These are phyloP conservation scores for Blastobotrys proliferans DNA, from an alignment of 1,139 yeast species.

Conservation along the genomic window DNA sequence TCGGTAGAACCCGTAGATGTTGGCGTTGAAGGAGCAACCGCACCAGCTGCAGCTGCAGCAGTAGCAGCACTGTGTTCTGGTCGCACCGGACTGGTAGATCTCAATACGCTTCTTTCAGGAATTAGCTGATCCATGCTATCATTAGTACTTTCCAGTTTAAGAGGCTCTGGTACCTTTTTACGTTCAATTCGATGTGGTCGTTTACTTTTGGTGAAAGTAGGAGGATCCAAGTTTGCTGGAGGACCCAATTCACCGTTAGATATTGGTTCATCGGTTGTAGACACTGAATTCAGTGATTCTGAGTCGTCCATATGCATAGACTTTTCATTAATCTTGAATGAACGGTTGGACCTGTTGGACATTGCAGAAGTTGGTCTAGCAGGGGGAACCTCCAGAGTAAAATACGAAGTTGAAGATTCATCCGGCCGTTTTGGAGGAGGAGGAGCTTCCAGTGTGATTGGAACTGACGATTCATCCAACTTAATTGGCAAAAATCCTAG, in stretches of 20 bases:
- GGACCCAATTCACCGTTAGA: constrained; percentile 1
- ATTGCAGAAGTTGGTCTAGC: constrained; percentile 5
- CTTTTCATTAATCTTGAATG: constrained; percentile 7
- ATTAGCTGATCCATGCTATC: constrained; percentile 14
- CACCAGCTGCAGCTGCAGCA: neutral
- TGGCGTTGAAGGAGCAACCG: constrained; percentile 5
- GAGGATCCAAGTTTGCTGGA: neutral
- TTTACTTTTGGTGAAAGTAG: too few relatives aligned
- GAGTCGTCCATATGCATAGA: too few relatives aligned
- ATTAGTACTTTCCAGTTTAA: constrained; percentile 5
- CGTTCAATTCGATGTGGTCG: too few relatives aligned
- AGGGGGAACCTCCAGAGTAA: constrained; percentile 1
- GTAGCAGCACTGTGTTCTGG: neutral
- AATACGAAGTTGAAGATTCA: constrained; percentile 8
- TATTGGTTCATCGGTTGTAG: too few relatives aligned
- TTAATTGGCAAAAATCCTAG: constrained; percentile 20
- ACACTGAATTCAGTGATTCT: too few relatives aligned
- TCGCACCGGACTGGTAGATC: constrained; percentile 16
- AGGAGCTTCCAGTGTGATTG: constrained; percentile 5
- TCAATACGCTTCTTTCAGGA: constrained; percentile 22
- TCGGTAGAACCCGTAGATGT: constrained; percentile 7
- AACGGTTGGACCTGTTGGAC: constrained; percentile 6
- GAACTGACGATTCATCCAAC: constrained; percentile 15
- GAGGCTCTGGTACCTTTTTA: constrained; percentile 8
- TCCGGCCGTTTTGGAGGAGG: neutral